Base-by-base conservation (phyloP, 2,329 filamentous ascomycete genomes). In the Harringtonia lauricola region DNA sequence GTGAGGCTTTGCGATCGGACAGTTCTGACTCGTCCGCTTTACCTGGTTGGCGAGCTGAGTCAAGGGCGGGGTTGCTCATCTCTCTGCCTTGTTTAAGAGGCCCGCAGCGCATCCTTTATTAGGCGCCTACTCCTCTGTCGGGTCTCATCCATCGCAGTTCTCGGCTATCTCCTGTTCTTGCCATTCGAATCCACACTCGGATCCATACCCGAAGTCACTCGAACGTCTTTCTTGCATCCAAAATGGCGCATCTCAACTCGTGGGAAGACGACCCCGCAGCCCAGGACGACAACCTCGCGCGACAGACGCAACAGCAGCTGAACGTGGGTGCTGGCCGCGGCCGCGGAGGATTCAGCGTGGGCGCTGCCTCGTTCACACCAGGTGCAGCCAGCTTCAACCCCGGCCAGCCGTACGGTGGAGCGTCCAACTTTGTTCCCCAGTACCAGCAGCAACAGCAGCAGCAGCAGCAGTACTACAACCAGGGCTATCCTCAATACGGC, bases 241-340 rank as follows among this genome's bases (percentile, higher is more conserved):
- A 22, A 36, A 52, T 52, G 51, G 47, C 89, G 56, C 81, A 89
- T 64, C 84, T 87, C 57, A 88, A 94, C 64, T 95, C 88, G 50
- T 96, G 92, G 86, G 89, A 96, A 68, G 87, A 94, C 58, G 86
- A 89, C 58, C 80, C 81, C 57, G 72, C 81, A 44, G 80, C 78
- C 50, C 82, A 86, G 70, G 83, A 89, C 56, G 83, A 86, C 55
- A 77, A 77, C 61, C 78, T 94, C 63, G 77, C 85, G 49, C 79
- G 80, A 56, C 85, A 89, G 70, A 68, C 84, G 31, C 77, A 83
- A 55, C 78, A 83, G 62, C 81, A 83, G 61, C 74, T 88, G 63
- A 86, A 87, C 62, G 61, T 89, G 57, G 84, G 49, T 12, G 46
- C 46, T 35, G 39, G 42, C 19, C 43, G 40, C 17, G 45, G 45